Evolutionary conservation across 495 filamentous ascomycete genomes (phyloP).

Genomic region (Arthonia radiata): DNA sequence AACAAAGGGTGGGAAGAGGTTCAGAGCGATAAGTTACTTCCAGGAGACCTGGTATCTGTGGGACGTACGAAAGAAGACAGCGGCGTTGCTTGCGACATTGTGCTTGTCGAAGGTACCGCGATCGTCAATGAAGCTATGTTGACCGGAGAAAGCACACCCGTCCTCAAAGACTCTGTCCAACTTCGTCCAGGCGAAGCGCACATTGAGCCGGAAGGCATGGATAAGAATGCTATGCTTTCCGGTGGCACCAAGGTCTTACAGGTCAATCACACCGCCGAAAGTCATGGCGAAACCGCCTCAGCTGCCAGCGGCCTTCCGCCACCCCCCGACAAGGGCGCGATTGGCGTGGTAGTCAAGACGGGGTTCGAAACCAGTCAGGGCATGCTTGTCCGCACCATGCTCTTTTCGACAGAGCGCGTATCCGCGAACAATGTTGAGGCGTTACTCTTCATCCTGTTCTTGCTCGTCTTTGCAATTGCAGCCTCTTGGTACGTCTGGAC

Average conservation of each 20-base stretch:
- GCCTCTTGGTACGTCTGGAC: conserved; percentile 99
- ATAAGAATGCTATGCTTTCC: conserved; percentile 91
- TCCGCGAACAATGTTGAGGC: conserved; percentile 93
- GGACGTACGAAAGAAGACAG: conserved; percentile 90
- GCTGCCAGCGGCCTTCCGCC: conserved; percentile 46
- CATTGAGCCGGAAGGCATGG: conserved; percentile 72
- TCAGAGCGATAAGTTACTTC: conserved; percentile 78
- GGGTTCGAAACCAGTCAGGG: conserved; percentile 98
- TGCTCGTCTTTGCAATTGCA: conserved; percentile 85
- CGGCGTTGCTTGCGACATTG: conserved; percentile 91
- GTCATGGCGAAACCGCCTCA: conserved; percentile 39
- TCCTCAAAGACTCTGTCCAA: conserved; percentile 89
- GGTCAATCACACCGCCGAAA: conserved; percentile 55
- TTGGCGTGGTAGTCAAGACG: conserved; percentile 89
- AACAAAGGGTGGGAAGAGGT: conserved; percentile 69
- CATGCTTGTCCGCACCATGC: conserved; percentile 95
- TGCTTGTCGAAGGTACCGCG: conserved; percentile 77
- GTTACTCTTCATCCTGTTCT: conserved; percentile 85
- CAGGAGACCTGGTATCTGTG: conserved; percentile 89
- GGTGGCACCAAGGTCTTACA: conserved; percentile 96
- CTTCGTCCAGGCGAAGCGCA: conserved; percentile 63
- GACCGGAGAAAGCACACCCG: conserved; percentile 87
- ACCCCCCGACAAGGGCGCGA: conserved; percentile 72
- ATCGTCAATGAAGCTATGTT: conserved; percentile 99
- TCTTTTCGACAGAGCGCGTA: conserved; percentile 95